A percentile compares a stretch with the other conserved stretches of the same genome.
phyloP scores from a whole-genome alignment of 139 green algal species.

The Edaphochlamys debaryana region DNA sequence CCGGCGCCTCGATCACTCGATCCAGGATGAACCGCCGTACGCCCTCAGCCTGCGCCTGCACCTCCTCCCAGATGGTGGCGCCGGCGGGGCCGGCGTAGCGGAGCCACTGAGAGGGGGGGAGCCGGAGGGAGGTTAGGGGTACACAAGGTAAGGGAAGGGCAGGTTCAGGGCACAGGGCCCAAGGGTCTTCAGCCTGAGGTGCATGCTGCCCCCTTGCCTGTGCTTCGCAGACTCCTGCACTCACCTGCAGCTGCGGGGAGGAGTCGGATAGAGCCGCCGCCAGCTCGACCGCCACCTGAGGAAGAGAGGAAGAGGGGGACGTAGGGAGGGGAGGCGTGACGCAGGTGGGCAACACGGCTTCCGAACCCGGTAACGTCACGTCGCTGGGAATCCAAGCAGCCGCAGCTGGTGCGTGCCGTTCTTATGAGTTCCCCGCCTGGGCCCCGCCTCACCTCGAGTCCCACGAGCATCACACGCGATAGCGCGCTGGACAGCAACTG shows the following conservation, averaged over 20 bases:
- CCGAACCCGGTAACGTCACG: too few species aligned
- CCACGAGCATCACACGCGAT: constrained; percentile 64
- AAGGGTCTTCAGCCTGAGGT: too few species aligned
- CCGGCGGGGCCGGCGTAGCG: constrained; percentile 40
- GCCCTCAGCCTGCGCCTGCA: constrained; percentile 39
- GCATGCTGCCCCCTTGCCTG: too few species aligned
- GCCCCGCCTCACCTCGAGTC: constrained; percentile 59
- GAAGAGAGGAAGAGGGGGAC: background rate
- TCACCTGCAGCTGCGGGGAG: constrained; percentile 39
- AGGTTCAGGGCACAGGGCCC: too few species aligned
- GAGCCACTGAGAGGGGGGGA: too few species aligned
- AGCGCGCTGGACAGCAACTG: constrained; percentile 55
- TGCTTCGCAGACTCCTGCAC: too few species aligned
- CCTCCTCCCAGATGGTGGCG: constrained; percentile 10
- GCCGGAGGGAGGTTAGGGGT: too few species aligned
- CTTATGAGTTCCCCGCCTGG: too few species aligned
- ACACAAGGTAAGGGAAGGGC: too few species aligned
- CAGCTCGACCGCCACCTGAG: constrained; percentile 57
- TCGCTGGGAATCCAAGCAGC: too few species aligned
- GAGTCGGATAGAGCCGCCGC: constrained; percentile 33
- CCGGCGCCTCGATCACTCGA: constrained; percentile 86
- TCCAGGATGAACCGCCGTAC: constrained; percentile 86
- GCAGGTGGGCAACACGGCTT: too few species aligned
- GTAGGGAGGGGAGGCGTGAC: background rate
- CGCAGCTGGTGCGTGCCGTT: too few species aligned